Conservation (phyloP, 306 rosid species). For the Sicyos baderoa region DNA sequence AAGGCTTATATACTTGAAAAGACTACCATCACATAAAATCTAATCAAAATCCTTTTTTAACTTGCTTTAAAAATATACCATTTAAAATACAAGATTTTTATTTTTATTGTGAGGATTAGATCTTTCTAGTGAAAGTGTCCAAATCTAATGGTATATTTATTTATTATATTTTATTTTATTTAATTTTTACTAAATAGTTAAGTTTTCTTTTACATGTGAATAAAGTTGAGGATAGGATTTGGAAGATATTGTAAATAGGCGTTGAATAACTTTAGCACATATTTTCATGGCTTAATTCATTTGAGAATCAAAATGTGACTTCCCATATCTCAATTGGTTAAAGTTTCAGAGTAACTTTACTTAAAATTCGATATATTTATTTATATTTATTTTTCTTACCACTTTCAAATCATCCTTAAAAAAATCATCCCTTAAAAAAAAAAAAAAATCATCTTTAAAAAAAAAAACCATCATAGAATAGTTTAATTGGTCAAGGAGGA, state of each 20-base stretch:
- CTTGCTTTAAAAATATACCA: conserved; percentile 1
- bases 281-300: too few relatives aligned
- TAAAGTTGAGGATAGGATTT: background rate
- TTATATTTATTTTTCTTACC: too few relatives aligned
- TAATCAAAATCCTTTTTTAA: background rate
- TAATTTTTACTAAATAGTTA: background rate
- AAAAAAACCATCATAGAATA: too few relatives aligned
- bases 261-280: background rate
- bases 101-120: background rate
- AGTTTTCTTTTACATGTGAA: background rate
- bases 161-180: background rate
- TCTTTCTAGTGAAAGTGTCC: background rate
- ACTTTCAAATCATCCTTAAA: background rate
- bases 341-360: background rate
- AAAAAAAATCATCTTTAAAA: too few relatives aligned
- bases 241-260: background rate
- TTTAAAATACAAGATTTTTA: background rate
- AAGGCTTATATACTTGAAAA: conserved; percentile 15
- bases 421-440: too few relatives aligned
- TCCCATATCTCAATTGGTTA: background rate
- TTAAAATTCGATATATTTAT: too few relatives aligned
- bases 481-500: too few relatives aligned
- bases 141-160: background rate
- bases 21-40: conserved; percentile 4
- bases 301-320: background rate